Conservation (phyloP, 331 rosid genomes). For the Pyracantha coccinea region DNA sequence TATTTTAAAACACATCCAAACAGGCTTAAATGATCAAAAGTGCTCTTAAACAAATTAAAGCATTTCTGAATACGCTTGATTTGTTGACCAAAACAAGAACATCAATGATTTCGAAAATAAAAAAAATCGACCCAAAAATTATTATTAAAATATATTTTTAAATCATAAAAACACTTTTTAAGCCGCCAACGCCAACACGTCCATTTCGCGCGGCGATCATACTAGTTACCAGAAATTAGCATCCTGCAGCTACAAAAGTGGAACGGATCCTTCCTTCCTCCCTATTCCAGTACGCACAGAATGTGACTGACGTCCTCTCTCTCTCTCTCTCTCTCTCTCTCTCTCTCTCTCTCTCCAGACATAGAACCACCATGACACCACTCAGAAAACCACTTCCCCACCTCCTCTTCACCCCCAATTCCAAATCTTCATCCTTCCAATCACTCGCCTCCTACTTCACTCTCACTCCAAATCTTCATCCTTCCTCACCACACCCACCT, state of each 20-base stretch:
- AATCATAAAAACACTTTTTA: too few relatives aligned
- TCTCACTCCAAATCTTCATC: not conserved
- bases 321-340: too few relatives aligned
- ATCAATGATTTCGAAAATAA: too few relatives aligned
- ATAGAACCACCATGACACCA: not conserved
- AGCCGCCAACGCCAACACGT: not conserved
- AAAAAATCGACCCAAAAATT: too few relatives aligned
- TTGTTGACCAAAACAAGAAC: too few relatives aligned
- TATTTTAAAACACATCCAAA: too few relatives aligned
- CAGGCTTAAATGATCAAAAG: too few relatives aligned
- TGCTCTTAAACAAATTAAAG: too few relatives aligned
- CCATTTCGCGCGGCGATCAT: not conserved
- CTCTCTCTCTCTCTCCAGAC: too few relatives aligned
- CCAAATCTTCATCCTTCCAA: not conserved
- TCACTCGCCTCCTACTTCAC: not conserved
- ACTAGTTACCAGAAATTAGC: not conserved
- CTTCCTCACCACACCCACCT: not conserved
- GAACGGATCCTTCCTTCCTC: not conserved
- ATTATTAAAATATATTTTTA: too few relatives aligned
- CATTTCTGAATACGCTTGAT: too few relatives aligned
- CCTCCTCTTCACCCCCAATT: not conserved
- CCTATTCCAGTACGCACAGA: not conserved
- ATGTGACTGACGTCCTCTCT: not conserved
- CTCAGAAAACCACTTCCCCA: constrained; percentile 3
- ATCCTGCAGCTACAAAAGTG: not conserved